These are phyloP conservation scores for Penicillium waksmanii DNA, from an alignment of 495 filamentous ascomycete genomes.

Conservation along the genomic window DNA sequence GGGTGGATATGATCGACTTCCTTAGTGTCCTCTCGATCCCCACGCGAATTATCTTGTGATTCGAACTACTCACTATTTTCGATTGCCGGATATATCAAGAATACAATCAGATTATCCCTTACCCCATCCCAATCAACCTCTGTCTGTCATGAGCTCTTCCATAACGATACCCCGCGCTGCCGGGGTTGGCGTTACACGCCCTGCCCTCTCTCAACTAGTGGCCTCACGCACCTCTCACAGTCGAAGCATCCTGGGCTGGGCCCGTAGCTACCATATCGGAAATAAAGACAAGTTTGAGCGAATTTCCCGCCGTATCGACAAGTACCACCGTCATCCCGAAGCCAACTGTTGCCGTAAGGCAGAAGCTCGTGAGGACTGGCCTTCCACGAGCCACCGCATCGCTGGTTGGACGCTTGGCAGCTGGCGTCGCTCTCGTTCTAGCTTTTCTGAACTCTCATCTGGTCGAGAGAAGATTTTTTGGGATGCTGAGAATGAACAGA, in stretches of 20 bases:
- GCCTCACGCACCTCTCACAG: conserved; percentile 10
- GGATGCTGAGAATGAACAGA: conserved; percentile 22
- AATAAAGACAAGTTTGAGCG: conserved; percentile 18
- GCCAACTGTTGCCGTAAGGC: conserved; percentile 18
- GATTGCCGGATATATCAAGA: neutral
- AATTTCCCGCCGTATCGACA: conserved; percentile 18
- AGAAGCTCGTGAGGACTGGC: conserved; percentile 13
- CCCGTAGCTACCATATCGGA: conserved; percentile 16
- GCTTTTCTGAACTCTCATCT: conserved; percentile 16
- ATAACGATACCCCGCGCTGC: conserved; percentile 17
- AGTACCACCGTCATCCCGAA: conserved; percentile 18
- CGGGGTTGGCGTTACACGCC: conserved; percentile 10
- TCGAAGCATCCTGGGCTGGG: conserved; percentile 18
- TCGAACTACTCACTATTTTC: neutral
- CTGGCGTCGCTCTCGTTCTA: conserved; percentile 17
- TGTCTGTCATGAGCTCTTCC: conserved; percentile 26
- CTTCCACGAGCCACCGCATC: conserved; percentile 12
- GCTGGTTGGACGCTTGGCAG: conserved; percentile 14
- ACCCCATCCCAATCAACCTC: neutral
- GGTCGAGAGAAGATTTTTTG: conserved; percentile 22
- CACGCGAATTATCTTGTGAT: conserved; percentile 10
- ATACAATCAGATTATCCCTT: neutral
- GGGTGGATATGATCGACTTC: conserved; percentile 27
- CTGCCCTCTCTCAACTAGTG: conserved; percentile 20
- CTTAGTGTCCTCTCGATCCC: conserved; percentile 7